Percentiles rank a stretch among this genome's conserved stretches.
phyloP scores from a whole-genome alignment of 441 rosid genomes.

The Flueggea neowawraea region DNA sequence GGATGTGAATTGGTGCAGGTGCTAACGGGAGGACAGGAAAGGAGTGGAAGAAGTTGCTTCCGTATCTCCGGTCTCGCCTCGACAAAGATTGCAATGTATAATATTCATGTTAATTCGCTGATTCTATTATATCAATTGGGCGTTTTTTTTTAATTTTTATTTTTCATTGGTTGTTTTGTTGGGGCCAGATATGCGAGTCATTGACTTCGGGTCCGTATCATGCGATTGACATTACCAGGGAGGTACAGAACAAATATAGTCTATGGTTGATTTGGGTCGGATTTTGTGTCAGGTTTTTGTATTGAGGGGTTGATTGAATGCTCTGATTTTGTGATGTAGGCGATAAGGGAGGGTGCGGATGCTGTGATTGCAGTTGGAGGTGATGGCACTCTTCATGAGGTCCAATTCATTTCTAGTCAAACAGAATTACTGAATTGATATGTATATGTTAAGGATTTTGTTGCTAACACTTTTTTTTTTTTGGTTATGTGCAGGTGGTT shows the following conservation, averaged over 20 bases:
- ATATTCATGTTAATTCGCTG: constrained; percentile 15
- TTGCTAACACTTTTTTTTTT: constrained; percentile 1
- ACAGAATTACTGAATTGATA: background rate
- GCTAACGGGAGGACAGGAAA: constrained; percentile 92
- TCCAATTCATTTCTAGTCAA: constrained; percentile 17
- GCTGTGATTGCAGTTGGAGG: constrained; percentile 99
- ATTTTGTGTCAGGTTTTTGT: constrained; percentile 1
- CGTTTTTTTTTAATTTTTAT: no score
- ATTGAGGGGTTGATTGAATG: constrained; percentile 1
- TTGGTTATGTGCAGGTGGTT: constrained; percentile 55
- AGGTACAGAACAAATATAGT: constrained; percentile 39
- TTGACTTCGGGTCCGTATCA: constrained; percentile 93
- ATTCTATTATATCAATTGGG: background rate
- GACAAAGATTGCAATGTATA: constrained; percentile 69
- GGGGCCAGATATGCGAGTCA: constrained; percentile 69
- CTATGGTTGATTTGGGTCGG: constrained; percentile 9
- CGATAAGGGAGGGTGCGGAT: constrained; percentile 90
- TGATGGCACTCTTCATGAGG: constrained; percentile 99
- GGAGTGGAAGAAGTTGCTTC: constrained; percentile 93
- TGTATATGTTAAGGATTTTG: background rate
- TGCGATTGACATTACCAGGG: constrained; percentile 93
- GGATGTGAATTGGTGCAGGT: constrained; percentile 42
- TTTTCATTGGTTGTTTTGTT: background rate
- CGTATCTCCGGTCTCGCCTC: constrained; percentile 76
- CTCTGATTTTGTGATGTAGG: constrained; percentile 39